These are phyloP conservation scores for Sonneratia caseolaris DNA, from an alignment of 345 rosid genomes.

Conservation along the genomic window DNA sequence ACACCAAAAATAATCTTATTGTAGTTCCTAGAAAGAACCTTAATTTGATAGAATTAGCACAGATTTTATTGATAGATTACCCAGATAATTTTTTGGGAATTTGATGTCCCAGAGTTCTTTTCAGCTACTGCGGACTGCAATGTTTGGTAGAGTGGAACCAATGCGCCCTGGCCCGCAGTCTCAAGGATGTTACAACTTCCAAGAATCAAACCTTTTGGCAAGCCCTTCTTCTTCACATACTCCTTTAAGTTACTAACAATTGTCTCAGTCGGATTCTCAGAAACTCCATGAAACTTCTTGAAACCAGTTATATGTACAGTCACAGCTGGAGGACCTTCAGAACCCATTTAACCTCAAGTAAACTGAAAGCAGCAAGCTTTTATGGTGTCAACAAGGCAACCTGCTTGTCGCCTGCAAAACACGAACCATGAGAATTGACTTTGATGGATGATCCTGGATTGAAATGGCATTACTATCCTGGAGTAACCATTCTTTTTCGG, in stretches of 20 bases:
- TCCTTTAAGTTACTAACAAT: slow-evolving; percentile 60
- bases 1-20: background rate
- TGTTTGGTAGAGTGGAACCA: slow-evolving; percentile 45
- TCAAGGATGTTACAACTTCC: slow-evolving; percentile 80
- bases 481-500: background rate
- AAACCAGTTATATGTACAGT: slow-evolving; percentile 88
- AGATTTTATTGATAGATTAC: slow-evolving; percentile 26
- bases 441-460: background rate
- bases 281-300: slow-evolving; percentile 96
- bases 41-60: background rate
- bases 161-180: slow-evolving; percentile 84
- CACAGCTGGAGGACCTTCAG: slow-evolving; percentile 78
- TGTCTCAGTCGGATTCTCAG: slow-evolving; percentile 89
- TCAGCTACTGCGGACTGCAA: slow-evolving; percentile 43
- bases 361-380: slow-evolving; percentile 2
- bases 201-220: slow-evolving; percentile 61
- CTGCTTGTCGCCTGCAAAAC: slow-evolving; percentile 11
- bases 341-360: slow-evolving; percentile 50
- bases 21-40: background rate
- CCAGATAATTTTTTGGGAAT: slow-evolving; percentile 52
- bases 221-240: slow-evolving; percentile 52
- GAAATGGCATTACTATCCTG: background rate
- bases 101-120: slow-evolving; percentile 39
- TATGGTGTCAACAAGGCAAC: slow-evolving; percentile 1
- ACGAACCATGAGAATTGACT: background rate